Evolutionary conservation across 208 protist species (phyloP), one percentile per base, ranked within the genome.

Genomic region (Crithidia bombi): DNA sequence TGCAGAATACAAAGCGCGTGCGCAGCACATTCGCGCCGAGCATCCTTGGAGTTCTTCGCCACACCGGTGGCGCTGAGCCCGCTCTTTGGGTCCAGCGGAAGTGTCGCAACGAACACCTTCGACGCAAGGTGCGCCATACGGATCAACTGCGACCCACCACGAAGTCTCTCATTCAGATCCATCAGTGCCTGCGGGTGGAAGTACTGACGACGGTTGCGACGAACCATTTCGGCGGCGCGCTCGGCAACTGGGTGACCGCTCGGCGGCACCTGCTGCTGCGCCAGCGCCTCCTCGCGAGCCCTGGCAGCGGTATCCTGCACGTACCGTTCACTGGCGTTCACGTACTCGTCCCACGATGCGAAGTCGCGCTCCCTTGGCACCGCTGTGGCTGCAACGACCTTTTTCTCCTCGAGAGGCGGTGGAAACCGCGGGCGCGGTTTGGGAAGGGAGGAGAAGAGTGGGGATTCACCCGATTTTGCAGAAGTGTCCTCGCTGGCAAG

Each of bases 1-100:
- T 77, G 56, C 28, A 87, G 46, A 32, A 87, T 76, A 65, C 76
- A 69, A 30, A 94, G 49, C 30, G 89, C 89, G 68, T 94, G 86
- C 41, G 71, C 79, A 7, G 90, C 90, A 30, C 81, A 91, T 47
- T 75, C 75, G n/a, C 73, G 77, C 65, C 85, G 81, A 7, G 90
- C 87, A 39, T 70, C 64, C 30, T 89, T 91, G 38, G 46, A 43
- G 28, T 35, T 85, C 7, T 47, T 50, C 5, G 63, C 81, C 33
- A 91, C 83, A 5, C 87, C 90, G 0, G 67, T 87, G 3, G 90
- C 90, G 11, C 59, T 65, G 11, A 91, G 51, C 15, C 73, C 56
- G 3, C 58, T 66, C 30, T 43, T 17, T 19, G 64, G 38, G 54
- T 95, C 86, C 12, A 92, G 69, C 3, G 71, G 19, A 5, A 90